phyloP scores from a whole-genome alignment of 2,329 filamentous ascomycete genomes.

The Eurotiales sp. region DNA sequence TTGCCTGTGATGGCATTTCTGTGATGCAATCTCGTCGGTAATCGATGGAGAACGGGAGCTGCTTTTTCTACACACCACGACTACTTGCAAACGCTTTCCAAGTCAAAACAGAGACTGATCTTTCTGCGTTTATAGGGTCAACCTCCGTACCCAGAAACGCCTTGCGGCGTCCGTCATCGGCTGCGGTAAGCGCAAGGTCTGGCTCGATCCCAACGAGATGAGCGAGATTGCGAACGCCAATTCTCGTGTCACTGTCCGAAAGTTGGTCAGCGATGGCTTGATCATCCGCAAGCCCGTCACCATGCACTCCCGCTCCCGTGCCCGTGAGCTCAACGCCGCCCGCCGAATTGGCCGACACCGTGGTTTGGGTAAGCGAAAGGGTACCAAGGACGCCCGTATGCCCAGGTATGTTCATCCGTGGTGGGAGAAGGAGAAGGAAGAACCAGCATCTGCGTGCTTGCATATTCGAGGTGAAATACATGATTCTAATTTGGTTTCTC shows the following conservation, averaged over 20 bases:
- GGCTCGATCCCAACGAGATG: slow-evolving; percentile 99
- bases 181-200: slow-evolving; percentile 99
- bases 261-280: slow-evolving; percentile 98
- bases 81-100: too few relatives aligned
- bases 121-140: slow-evolving; percentile 68
- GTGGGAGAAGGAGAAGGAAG: not conserved
- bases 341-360: slow-evolving; percentile 95
- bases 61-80: too few relatives aligned
- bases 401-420: slow-evolving; percentile 66
- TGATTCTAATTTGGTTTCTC: slow-evolving; percentile 10
- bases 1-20: slow-evolving; percentile 19
- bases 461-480: slow-evolving; percentile 17
- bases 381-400: slow-evolving; percentile 99
- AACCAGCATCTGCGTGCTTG: too few relatives aligned
- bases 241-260: slow-evolving; percentile 99
- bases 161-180: slow-evolving; percentile 97
- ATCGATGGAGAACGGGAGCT: slow-evolving; percentile 10
- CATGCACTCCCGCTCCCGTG: slow-evolving; percentile 97
- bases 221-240: slow-evolving; percentile 99
- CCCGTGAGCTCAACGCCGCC: slow-evolving; percentile 90
- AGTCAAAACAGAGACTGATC: too few relatives aligned
- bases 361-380: slow-evolving; percentile 99
- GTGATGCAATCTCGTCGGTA: slow-evolving; percentile 18
- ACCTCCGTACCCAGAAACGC: slow-evolving; percentile 99
- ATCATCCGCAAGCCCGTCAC: slow-evolving; percentile 99